Base-by-base conservation (phyloP, 768 basidiomycete species). In the Lyophyllum shimeji region DNA sequence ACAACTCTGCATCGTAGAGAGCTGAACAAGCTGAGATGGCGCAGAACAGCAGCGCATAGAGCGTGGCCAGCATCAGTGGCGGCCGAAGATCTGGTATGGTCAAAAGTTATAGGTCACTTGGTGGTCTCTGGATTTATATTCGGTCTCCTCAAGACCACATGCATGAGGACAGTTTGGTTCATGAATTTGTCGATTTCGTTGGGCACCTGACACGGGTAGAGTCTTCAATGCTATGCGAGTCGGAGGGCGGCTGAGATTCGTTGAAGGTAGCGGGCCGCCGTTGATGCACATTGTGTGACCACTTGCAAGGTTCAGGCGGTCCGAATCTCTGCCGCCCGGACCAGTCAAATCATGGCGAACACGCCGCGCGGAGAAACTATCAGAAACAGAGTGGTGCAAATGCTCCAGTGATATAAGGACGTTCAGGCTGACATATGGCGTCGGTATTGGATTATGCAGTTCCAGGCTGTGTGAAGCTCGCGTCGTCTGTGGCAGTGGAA, bases 1-100 rank as follows among this genome's bases (percentile, higher is more conserved):
- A 31, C 18, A 64, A 44, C 13, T 40, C 40, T 18, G 46, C n/a
- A 34, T 54, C n/a, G 24, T 49, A 49, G 27, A 53, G 24, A 11
- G 50, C 50, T 9, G 50, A 56, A 37, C 43, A 56, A 44, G 46
- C 50, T 3, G 56, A 59, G 37, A 58, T 46, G 42, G 40, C 53
- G 25, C 50, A 45, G 44, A 63, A 34, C n/a, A 65, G 47, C 18
- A 60, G 18, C 39, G 52, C 45, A 47, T 56, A 55, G 15, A 60
- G 43, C 20, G 25, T 52, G 18, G 49, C 34, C 3, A 55, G 34
- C 61, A 63, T 63, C 9, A 50, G 12, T 8, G 23, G 44, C 12
- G 18, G 23, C 44, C 24, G 4, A 15, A 3, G 13, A 3, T 3
- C 18, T 4, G 6, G 13, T 43, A 6, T 43, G 21, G 23, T 29